phyloP scores from a whole-genome alignment of 2,329 filamentous ascomycete species.

The Aciculosporium take region DNA sequence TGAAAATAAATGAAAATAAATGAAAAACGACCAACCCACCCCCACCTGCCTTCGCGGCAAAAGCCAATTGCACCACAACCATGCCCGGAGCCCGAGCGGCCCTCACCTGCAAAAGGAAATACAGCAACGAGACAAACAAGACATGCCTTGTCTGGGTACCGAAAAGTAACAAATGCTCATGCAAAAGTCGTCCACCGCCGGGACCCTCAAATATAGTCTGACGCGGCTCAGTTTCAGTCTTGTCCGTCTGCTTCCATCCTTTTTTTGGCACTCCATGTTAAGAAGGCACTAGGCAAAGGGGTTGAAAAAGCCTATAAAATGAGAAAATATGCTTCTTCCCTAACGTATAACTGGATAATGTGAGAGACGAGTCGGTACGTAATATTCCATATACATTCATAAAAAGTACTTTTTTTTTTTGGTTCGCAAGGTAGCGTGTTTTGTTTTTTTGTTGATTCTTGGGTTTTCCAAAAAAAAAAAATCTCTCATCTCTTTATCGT shows the following conservation, averaged over 20 bases:
- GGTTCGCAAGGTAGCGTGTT: no score
- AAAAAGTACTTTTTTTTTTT: constrained; percentile 1
- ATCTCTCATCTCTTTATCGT: not conserved
- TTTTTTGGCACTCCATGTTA: not conserved
- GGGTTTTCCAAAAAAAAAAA: not conserved
- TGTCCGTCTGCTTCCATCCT: not conserved
- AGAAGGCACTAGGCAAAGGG: not conserved
- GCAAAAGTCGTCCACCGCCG: constrained; percentile 12
- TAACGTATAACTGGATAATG: not conserved
- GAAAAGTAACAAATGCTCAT: constrained; percentile 22
- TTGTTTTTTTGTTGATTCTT: not conserved
- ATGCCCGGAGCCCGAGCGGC: not conserved
- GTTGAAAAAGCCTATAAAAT: not conserved
- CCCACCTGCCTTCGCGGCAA: not conserved
- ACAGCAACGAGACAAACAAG: constrained; percentile 1
- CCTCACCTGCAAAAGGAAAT: not conserved
- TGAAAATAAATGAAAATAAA: not conserved
- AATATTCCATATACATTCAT: constrained; percentile 23
- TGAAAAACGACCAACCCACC: not conserved
- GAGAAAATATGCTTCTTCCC: not conserved
- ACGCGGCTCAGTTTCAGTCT: not conserved
- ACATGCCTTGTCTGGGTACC: constrained; percentile 14
- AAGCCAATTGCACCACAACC: not conserved
- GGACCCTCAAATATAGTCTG: not conserved
- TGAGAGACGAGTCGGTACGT: constrained; percentile 19